These are phyloP conservation scores for Fallopia convolvulus DNA, from an alignment of 148 eudicot genomes.

Conservation along the genomic window DNA sequence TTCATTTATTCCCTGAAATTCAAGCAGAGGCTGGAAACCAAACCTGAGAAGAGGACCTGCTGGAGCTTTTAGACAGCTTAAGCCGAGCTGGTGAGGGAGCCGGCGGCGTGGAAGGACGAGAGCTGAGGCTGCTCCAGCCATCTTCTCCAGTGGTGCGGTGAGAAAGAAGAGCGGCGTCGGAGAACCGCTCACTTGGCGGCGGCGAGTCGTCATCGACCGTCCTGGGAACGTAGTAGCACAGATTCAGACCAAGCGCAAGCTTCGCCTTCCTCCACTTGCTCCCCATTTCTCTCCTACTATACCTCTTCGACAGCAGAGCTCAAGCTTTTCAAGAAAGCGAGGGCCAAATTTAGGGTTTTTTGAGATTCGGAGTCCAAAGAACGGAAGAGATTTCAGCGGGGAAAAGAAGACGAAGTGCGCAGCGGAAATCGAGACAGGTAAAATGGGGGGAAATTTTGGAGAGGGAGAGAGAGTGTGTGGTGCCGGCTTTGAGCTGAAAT, in stretches of 20 bases:
- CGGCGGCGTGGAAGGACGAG: not conserved
- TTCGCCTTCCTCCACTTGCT: constrained; percentile 76
- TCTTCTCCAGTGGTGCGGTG: not conserved
- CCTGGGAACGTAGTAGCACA: constrained; percentile 46
- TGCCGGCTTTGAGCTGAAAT: not conserved
- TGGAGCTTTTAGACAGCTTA: constrained; percentile 15
- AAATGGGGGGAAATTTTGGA: not conserved
- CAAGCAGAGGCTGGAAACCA: not conserved
- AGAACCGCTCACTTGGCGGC: constrained; percentile 20
- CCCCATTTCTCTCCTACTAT: constrained; percentile 24
- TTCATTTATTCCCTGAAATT: not conserved
- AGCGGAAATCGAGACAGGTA: not conserved
- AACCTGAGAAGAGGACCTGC: constrained; percentile 20
- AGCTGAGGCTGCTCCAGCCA: not conserved
- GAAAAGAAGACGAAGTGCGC: not conserved
- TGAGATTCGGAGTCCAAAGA: not conserved
- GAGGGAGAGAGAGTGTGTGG: not conserved
- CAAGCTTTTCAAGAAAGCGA: not conserved
- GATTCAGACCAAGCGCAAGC: constrained; percentile 46
- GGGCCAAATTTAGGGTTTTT: constrained; percentile 12
- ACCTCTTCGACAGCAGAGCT: not conserved
- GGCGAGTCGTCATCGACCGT: constrained; percentile 19
- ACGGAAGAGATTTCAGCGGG: not conserved
- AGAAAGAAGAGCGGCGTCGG: constrained; percentile 28
- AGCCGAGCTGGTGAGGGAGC: not conserved